Percentiles rank a stretch among this genome's conserved stretches.
phyloP scores from a whole-genome alignment of 305 asterid species.

The Fraxinus angustifolia region DNA sequence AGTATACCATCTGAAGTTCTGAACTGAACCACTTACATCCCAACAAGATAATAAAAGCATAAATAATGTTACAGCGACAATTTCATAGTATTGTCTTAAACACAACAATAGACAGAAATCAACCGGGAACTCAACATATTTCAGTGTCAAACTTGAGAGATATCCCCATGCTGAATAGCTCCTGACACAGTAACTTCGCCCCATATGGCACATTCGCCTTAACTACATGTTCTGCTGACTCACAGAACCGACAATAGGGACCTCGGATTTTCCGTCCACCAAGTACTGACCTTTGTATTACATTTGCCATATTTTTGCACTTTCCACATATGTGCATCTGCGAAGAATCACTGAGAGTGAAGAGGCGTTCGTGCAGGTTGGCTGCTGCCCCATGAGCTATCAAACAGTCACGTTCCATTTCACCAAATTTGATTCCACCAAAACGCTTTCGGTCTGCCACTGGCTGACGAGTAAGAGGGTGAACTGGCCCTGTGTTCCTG shows the following conservation, averaged over 20 bases:
- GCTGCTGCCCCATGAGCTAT: slow-evolving; percentile 93
- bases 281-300: slow-evolving; percentile 58
- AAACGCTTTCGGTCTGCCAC: slow-evolving; percentile 89
- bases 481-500: slow-evolving; percentile 88
- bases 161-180: slow-evolving; percentile 90
- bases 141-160: slow-evolving; percentile 79
- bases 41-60: background rate
- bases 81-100: background rate
- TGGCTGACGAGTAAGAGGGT: slow-evolving; percentile 95
- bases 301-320: slow-evolving; percentile 74
- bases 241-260: slow-evolving; percentile 77
- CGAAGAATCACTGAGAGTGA: slow-evolving; percentile 84
- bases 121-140: slow-evolving; percentile 37
- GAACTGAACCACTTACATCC: background rate
- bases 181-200: slow-evolving; percentile 82
- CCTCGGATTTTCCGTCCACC: slow-evolving; percentile 80
- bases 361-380: slow-evolving; percentile 81
- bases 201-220: slow-evolving; percentile 84
- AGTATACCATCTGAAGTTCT: background rate
- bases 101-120: background rate
- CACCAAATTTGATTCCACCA: slow-evolving; percentile 93
- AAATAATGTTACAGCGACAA: background rate
- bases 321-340: slow-evolving; percentile 82
- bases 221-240: slow-evolving; percentile 68
- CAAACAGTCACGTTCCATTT: slow-evolving; percentile 93